Evolutionary conservation across 176 grass and related monocot species (phyloP).

Genomic region (Tuctoria greenei): DNA sequence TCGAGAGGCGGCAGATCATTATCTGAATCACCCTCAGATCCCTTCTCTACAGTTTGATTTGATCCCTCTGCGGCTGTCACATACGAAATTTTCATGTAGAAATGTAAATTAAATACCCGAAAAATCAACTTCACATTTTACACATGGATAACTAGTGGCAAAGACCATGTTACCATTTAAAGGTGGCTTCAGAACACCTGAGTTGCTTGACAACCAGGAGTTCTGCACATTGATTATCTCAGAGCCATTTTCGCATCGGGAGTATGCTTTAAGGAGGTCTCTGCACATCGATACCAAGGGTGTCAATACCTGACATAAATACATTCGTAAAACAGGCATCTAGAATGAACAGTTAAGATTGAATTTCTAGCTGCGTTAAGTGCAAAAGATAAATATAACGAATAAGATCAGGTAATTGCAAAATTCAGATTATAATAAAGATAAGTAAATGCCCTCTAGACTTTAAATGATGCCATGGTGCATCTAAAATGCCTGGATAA

Average conservation of each 20-base stretch:
- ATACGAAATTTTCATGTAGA: constrained; percentile 21
- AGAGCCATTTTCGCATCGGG: constrained; percentile 73
- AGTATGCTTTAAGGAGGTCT: constrained; percentile 85
- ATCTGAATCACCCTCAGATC: constrained; percentile 67
- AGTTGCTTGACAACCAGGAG: constrained; percentile 76
- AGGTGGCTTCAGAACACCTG: constrained; percentile 48
- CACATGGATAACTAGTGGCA: not conserved
- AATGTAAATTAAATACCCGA: not conserved
- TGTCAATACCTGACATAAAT: constrained; percentile 8
- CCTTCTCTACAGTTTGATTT: constrained; percentile 27
- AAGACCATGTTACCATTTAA: constrained; percentile 51
- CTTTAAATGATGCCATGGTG: not conserved
- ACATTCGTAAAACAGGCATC: not conserved
- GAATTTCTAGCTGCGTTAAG: not conserved
- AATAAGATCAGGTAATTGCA: not conserved
- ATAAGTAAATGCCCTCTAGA: not conserved
- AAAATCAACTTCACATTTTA: not conserved
- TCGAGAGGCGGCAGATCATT: constrained; percentile 81
- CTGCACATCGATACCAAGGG: constrained; percentile 36
- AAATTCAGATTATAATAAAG: not conserved
- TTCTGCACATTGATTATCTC: constrained; percentile 89
- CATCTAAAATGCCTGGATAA: constrained; percentile 9
- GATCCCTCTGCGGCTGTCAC: constrained; percentile 15
- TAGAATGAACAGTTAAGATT: not conserved
- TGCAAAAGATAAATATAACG: not conserved